Conservation (phyloP, 1,284 basidiomycete genomes). For the Papiliotrema fonsecae region DNA sequence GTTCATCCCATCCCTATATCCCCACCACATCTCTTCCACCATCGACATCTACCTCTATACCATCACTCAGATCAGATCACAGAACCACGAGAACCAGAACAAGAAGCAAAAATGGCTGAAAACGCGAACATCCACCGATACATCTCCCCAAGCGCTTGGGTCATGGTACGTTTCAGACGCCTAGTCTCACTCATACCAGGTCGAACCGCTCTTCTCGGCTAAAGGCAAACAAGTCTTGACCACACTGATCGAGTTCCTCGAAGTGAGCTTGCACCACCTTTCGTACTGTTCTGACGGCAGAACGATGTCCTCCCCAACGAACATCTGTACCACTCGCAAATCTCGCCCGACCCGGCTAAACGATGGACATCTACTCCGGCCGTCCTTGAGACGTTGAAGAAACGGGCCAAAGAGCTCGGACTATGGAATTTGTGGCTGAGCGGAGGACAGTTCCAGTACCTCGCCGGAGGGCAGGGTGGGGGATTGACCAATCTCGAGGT, state of each 20-base stretch:
- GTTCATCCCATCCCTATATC: no score
- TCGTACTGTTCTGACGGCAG: slow-evolving; percentile 48
- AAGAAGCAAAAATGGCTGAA: neutral
- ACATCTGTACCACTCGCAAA: slow-evolving; percentile 72
- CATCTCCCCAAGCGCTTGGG: slow-evolving; percentile 24
- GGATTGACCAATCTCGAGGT: slow-evolving; percentile 89
- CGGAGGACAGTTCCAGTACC: slow-evolving; percentile 82
- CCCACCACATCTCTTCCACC: no score
- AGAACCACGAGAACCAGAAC: no score
- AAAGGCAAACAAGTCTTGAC: slow-evolving; percentile 79
- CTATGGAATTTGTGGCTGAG: slow-evolving; percentile 97
- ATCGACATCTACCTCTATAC: no score
- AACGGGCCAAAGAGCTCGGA: slow-evolving; percentile 77
- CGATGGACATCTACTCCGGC: slow-evolving; percentile 84
- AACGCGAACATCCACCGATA: slow-evolving; percentile 8
- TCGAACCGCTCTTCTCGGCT: slow-evolving; percentile 85
- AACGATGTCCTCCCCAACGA: slow-evolving; percentile 80
- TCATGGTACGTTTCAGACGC: slow-evolving; percentile 16
- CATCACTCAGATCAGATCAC: no score
- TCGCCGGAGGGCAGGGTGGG: slow-evolving; percentile 60
- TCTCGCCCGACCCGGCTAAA: slow-evolving; percentile 67
- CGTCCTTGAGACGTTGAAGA: slow-evolving; percentile 78
- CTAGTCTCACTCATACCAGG: slow-evolving; percentile 49
- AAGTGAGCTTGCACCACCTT: slow-evolving; percentile 51
- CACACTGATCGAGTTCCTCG: slow-evolving; percentile 78